phyloP scores from a whole-genome alignment of 495 filamentous ascomycete genomes.

The Penicillium paxilli region DNA sequence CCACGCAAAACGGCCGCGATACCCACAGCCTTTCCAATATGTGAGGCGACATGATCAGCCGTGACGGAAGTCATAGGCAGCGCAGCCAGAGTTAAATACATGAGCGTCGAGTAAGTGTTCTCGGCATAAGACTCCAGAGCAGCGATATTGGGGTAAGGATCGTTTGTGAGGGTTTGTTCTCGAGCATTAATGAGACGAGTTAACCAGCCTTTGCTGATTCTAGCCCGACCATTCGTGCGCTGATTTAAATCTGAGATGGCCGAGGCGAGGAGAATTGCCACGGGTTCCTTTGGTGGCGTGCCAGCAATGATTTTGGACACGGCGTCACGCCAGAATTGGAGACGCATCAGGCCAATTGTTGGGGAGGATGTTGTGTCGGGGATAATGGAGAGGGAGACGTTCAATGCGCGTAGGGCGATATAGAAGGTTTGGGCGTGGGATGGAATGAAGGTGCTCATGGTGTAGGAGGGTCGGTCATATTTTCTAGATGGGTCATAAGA shows the following conservation, averaged over 20 bases:
- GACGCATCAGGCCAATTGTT: slow-evolving; percentile 79
- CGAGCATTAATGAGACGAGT: slow-evolving; percentile 72
- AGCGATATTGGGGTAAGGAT: slow-evolving; percentile 71
- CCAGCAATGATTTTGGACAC: slow-evolving; percentile 72
- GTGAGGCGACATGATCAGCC: slow-evolving; percentile 89
- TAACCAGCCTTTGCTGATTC: slow-evolving; percentile 79
- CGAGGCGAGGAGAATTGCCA: slow-evolving; percentile 77
- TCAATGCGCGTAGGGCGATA: slow-evolving; percentile 87
- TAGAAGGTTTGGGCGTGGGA: slow-evolving; percentile 71
- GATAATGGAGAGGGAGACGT: slow-evolving; percentile 84
- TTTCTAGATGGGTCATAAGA: slow-evolving; percentile 46
- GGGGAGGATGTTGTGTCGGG: slow-evolving; percentile 82
- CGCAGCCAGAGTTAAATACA: slow-evolving; percentile 81
- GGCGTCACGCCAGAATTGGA: slow-evolving; percentile 92
- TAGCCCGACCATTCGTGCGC: slow-evolving; percentile 52
- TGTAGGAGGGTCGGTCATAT: slow-evolving; percentile 83
- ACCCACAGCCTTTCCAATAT: slow-evolving; percentile 91
- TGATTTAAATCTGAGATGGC: slow-evolving; percentile 62
- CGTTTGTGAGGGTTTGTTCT: slow-evolving; percentile 80
- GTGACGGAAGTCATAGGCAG: slow-evolving; percentile 75
- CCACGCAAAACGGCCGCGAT: slow-evolving; percentile 83
- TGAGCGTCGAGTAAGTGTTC: slow-evolving; percentile 88
- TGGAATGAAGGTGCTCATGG: slow-evolving; percentile 83
- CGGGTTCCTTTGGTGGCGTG: slow-evolving; percentile 81
- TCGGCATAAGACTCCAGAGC: slow-evolving; percentile 87